Conservation (phyloP, 1,284 basidiomycete species). For the Cutaneotrichosporon cyanovorans region DNA sequence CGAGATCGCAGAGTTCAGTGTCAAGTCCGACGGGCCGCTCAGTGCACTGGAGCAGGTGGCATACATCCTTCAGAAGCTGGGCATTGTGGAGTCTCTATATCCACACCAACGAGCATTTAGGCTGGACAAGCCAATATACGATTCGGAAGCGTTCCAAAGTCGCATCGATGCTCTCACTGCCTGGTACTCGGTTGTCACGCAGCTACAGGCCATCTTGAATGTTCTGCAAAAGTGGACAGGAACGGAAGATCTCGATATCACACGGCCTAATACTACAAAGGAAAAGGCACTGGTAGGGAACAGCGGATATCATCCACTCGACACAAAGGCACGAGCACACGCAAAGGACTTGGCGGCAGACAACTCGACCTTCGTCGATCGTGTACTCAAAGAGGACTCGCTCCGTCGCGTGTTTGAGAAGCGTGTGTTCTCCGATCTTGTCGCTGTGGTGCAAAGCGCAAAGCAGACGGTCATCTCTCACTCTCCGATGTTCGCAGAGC, state of each 20-base stretch:
- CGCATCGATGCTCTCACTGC: constrained; percentile 79
- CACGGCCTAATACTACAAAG: constrained; percentile 62
- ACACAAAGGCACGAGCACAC: constrained; percentile 30
- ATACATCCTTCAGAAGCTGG: constrained; percentile 66
- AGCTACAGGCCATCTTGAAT: constrained; percentile 66
- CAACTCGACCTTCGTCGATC: constrained; percentile 82
- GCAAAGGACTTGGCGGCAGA: constrained; percentile 42
- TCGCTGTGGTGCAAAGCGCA: constrained; percentile 76
- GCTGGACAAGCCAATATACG: constrained; percentile 64
- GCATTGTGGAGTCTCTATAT: constrained; percentile 78
- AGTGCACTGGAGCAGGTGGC: constrained; percentile 64
- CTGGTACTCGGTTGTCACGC: constrained; percentile 76
- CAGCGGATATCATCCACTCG: constrained; percentile 34
- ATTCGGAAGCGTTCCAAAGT: constrained; percentile 59
- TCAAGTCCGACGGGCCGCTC: constrained; percentile 31
- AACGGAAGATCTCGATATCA: constrained; percentile 80
- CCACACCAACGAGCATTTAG: constrained; percentile 74
- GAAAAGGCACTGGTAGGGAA: constrained; percentile 44
- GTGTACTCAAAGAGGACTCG: constrained; percentile 90
- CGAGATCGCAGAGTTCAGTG: constrained; percentile 68
- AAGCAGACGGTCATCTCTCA: constrained; percentile 81
- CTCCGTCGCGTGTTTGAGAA: constrained; percentile 91
- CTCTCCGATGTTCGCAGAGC: constrained; percentile 44
- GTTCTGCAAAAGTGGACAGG: constrained; percentile 86
- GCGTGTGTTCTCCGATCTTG: constrained; percentile 79